Evolutionary conservation across 768 basidiomycete genomes (phyloP), one percentile per base, ranked within the genome.

Genomic region (Pholiota molesta): DNA sequence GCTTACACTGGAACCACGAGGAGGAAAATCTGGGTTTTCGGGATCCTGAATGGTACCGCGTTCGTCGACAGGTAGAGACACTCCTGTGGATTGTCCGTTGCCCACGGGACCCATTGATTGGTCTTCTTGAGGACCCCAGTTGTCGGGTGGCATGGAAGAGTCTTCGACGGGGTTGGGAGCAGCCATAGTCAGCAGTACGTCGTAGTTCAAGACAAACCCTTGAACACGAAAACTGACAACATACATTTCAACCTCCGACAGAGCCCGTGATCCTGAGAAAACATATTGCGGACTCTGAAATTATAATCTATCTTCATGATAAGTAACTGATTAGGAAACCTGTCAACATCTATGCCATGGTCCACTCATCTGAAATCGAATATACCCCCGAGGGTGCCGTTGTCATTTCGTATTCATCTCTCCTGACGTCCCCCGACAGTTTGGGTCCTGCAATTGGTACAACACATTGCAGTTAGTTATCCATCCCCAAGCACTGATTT

Each of bases 391-490:
- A 73, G 21, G 72, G 72, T 23, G 74, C 72, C 16, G 75, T 77
- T 19, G 33, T 67, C 2, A 71, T 77, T 29, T 73, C 75, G 10
- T 77, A 77, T 55, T 49, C 63, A 4, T 63, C 67, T 19, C 63
- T 77, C 19, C 42, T 71, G 14, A 66, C 71, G 7, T 66, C 68
- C 5, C 74, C 75, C 17, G 65, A 63, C 21, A 65, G 67, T 11
- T 56, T 75, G 23, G 57, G 71, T 3, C 52, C 71, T 52, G 83
- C 88, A 19, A 93, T 97, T 61, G 87, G 91, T 87, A 62, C 60
- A 77, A 59, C 21, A 21, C 29, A 29, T 17, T 11, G 56, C 31
- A 6, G 35, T 67, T 21, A 21, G 39, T 61, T 42, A 47, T 61
- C 21, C 14, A 19, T 52, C 28, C 6, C 51, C 56, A 61, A 59